phyloP scores from a whole-genome alignment of 164 flowering plant species.

The Piper longum region DNA sequence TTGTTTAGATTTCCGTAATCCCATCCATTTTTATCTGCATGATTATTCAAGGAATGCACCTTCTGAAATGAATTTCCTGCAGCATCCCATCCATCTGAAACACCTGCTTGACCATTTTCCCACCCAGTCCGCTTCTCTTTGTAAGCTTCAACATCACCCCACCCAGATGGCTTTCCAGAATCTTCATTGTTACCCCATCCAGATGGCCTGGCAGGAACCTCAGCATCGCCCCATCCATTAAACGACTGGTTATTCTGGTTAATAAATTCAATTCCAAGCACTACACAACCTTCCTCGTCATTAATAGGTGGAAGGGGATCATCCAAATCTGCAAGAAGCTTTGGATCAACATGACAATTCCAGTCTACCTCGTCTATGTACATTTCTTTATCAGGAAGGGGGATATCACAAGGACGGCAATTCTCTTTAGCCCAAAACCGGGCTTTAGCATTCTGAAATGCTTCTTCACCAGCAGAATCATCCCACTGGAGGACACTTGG shows the following conservation, averaged over 20 bases:
- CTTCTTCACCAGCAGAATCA: conserved; percentile 65
- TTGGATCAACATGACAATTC: conserved; percentile 32
- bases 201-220: conserved; percentile 1
- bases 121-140: not conserved
- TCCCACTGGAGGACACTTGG: conserved; percentile 43
- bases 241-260: not conserved
- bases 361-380: conserved; percentile 55
- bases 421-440: conserved; percentile 46
- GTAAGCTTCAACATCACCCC: no score
- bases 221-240: conserved; percentile 24
- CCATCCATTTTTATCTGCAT: not conserved
- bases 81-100: conserved; percentile 1
- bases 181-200: not conserved
- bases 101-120: not conserved
- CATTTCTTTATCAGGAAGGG: conserved; percentile 44
- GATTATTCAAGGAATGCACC: conserved; percentile 1
- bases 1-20: not conserved
- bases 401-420: conserved; percentile 23
- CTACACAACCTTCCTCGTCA: conserved; percentile 8
- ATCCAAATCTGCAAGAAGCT: conserved; percentile 33
- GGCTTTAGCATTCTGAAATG: conserved; percentile 44
- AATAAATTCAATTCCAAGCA: conserved; percentile 4
- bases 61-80: not conserved
- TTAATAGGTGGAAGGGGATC: conserved; percentile 13
- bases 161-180: not conserved